phyloP scores from a whole-genome alignment of 306 rosid species.

The Calophaca sinica region DNA sequence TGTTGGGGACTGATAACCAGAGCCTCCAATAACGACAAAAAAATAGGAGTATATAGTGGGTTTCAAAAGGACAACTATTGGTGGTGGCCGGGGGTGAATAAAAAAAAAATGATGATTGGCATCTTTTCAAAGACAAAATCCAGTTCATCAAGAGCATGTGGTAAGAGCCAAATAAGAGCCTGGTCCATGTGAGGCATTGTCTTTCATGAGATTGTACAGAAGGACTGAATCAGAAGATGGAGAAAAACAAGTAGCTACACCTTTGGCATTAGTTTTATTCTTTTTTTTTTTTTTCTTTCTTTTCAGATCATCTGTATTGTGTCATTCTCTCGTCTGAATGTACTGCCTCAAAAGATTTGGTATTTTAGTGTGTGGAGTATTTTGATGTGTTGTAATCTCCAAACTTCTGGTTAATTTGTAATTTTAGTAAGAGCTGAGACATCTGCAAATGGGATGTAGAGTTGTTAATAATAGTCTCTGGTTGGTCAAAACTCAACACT shows the following conservation, averaged over 20 bases:
- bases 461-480: conserved; percentile 34
- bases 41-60: neutral
- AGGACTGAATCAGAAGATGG: conserved; percentile 40
- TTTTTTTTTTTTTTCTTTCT: neutral
- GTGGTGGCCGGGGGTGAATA: conserved; percentile 26
- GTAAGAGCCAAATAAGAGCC: neutral
- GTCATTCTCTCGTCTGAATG: conserved; percentile 24
- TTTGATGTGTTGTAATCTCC: conserved; percentile 43
- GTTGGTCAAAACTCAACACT: neutral
- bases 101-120: conserved; percentile 19
- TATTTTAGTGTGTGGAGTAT: conserved; percentile 35
- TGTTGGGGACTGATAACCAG: conserved; percentile 8
- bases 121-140: conserved; percentile 23
- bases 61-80: conserved; percentile 17
- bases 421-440: conserved; percentile 39
- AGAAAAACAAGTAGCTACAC: conserved; percentile 41
- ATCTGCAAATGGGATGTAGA: conserved; percentile 42
- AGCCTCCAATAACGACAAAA: conserved; percentile 31
- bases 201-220: conserved; percentile 36
- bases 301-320: conserved; percentile 11
- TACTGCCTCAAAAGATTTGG: conserved; percentile 38
- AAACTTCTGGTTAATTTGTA: conserved; percentile 42
- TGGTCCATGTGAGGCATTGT: conserved; percentile 39
- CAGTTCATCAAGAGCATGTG: conserved; percentile 27
- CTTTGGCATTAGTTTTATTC: conserved; percentile 35